Evolutionary conservation across 352 stramenopile species (phyloP), one percentile per base, ranked within the genome.

Genomic region (Blastocystis sp.): DNA sequence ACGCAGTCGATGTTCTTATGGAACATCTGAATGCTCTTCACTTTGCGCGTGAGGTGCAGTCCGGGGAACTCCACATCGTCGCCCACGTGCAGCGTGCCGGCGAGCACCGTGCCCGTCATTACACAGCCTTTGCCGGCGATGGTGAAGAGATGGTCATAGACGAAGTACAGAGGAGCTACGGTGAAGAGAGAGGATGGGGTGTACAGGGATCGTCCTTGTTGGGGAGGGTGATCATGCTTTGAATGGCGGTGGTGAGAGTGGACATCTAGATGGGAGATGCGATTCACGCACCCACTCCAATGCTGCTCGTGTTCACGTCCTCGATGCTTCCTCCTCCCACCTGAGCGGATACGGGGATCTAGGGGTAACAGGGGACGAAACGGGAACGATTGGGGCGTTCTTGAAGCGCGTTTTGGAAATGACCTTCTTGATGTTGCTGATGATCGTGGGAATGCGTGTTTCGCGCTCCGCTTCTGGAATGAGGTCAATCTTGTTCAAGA

Each of bases 21-120:
- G 90, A 99, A 99, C 92, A 98, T 98, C 91, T 99, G 96, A 89
- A 99, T 94, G 40, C 93, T 96, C 89, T 99, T 99, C 80, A 99
- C 93, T 89, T 97, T 98, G 52, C 95, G 94, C 77, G 94, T 92
- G 1, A 94, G 89, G 17, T 89, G 76, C 7, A 97, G 84, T 38
- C 92, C 92, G 28, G 96, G 93, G 76, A 99, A 92, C 87, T 98
- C 95, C 28, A 99, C 91, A 21, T 94, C 93, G 64, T 98, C 93
- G 89, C 96, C 96, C 0, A 98, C 93, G 3, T 87, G 62, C 0
- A 97, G 70, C 24, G 89, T 91, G 57, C 97, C 97, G 1, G 91
- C 93, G 11, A 98, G 89, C 70, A 97, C 94, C 0, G 94, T 96
- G 54, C 97, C 97, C 24, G 97, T 99, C 63, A 99, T 89, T 40